Evolutionary conservation across 768 basidiomycete genomes (phyloP).

Genomic region (Peribolospora baueri): DNA sequence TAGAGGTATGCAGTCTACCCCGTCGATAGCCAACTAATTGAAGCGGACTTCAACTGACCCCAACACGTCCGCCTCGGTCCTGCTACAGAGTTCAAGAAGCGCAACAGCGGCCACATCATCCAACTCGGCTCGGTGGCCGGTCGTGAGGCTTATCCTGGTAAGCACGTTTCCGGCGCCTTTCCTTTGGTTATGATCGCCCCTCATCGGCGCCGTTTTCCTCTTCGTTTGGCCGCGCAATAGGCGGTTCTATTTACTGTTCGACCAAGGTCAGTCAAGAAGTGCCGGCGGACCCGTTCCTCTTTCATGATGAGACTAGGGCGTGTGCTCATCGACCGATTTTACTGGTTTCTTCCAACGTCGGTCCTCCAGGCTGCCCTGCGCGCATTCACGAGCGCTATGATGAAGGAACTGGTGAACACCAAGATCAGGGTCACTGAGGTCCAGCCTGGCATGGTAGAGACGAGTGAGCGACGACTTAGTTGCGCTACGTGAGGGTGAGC

Average conservation of each 20-base stretch:
- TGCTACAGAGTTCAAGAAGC: constrained; percentile 44
- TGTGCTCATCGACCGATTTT: too few relatives aligned
- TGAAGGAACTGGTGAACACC: too few relatives aligned
- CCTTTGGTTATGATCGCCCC: not conserved
- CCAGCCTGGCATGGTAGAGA: constrained; percentile 39
- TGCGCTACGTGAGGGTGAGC: too few relatives aligned
- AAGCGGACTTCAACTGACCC: not conserved
- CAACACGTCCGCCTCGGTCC: constrained; percentile 4
- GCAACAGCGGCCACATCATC: constrained; percentile 41
- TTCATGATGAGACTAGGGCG: too few relatives aligned
- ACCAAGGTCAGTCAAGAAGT: too few relatives aligned
- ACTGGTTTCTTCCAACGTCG: too few relatives aligned
- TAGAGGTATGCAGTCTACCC: constrained; percentile 23
- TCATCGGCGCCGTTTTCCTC: not conserved
- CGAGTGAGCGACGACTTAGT: constrained; percentile 16
- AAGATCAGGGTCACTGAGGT: too few relatives aligned
- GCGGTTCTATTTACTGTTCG: too few relatives aligned
- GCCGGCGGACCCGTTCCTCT: too few relatives aligned
- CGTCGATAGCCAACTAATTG: not conserved
- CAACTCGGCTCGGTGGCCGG: constrained; percentile 88
- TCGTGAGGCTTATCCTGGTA: constrained; percentile 64
- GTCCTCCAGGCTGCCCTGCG: too few relatives aligned
- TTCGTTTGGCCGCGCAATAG: constrained; percentile 20
- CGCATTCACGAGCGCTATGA: too few relatives aligned
- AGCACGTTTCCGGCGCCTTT: constrained; percentile 62